Conservation (phyloP, 495 filamentous ascomycete genomes). For the Aspergillus campestris region DNA sequence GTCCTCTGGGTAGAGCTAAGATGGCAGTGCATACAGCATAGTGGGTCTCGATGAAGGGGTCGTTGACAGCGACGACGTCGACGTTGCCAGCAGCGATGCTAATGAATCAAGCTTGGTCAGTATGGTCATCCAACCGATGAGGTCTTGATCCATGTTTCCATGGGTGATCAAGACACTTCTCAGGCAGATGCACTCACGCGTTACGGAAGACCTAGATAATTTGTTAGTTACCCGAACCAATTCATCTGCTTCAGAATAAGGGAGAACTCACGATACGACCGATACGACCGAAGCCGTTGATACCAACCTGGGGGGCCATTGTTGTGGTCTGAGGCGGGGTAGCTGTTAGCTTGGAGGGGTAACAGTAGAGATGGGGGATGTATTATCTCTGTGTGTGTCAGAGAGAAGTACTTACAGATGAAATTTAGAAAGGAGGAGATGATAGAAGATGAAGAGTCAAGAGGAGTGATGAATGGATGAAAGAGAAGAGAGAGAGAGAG, state of each 20-base stretch:
- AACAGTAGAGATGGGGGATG: constrained; percentile 7
- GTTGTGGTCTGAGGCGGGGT: constrained; percentile 18
- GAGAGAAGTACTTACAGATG: not conserved
- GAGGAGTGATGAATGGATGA: constrained; percentile 22
- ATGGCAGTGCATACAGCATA: constrained; percentile 72
- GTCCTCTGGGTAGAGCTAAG: not conserved
- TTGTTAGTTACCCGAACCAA: constrained; percentile 12
- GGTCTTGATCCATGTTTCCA: too few species aligned
- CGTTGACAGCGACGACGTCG: constrained; percentile 92
- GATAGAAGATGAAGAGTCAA: not conserved
- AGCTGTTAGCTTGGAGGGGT: constrained; percentile 14
- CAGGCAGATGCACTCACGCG: constrained; percentile 47
- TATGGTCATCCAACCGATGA: too few species aligned
- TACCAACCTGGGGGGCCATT: constrained; percentile 67
- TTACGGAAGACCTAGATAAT: constrained; percentile 59
- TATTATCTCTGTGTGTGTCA: constrained; percentile 25
- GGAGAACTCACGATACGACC: constrained; percentile 72
- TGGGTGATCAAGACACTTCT: constrained; percentile 8
- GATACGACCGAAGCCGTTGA: constrained; percentile 99
- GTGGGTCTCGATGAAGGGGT: constrained; percentile 96
- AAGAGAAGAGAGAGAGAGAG: constrained; percentile 25
- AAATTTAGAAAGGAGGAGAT: constrained; percentile 2
- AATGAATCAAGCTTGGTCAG: constrained; percentile 20
- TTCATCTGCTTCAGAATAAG: not conserved
- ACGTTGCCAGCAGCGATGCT: constrained; percentile 79